Percentiles rank a stretch among this genome's conserved stretches.
Conservation (phyloP, 176 grass and related monocot species). For the Eremochloa ophiuroides region DNA sequence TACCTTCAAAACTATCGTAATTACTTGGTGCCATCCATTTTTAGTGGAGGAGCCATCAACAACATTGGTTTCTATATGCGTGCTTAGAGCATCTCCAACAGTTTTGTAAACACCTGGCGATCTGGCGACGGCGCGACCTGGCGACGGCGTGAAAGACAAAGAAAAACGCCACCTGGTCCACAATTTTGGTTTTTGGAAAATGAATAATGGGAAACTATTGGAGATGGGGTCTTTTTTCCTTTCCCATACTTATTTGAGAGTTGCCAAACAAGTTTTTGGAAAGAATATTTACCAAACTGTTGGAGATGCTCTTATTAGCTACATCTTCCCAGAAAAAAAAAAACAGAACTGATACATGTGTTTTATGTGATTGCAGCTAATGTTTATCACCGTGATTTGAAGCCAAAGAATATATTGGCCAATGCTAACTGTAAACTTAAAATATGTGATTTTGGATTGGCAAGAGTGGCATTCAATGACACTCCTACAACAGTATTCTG, state of each 20-base stretch:
- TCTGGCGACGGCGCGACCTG: no score
- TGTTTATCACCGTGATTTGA: slow-evolving; percentile 99
- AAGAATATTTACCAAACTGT: no score
- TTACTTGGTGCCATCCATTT: background rate
- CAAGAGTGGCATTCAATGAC: slow-evolving; percentile 96
- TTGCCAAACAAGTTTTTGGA: no score
- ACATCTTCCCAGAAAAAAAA: background rate
- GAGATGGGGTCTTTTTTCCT: no score
- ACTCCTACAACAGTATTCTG: slow-evolving; percentile 89
- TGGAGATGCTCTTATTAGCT: no score
- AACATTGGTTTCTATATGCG: background rate
- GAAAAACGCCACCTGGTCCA: no score
- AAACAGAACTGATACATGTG: background rate
- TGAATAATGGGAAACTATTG: no score
- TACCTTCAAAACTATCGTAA: background rate
- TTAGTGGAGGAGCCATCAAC: slow-evolving; percentile 16
- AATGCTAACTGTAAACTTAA: slow-evolving; percentile 99
- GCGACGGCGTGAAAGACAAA: no score
- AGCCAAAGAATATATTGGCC: slow-evolving; percentile 99
- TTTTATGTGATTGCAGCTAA: slow-evolving; percentile 71
- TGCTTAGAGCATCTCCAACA: no score
- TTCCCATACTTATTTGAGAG: no score
- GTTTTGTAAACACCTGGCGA: no score
- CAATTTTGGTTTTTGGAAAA: no score
- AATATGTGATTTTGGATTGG: slow-evolving; percentile 97